Percentiles rank a stretch among this genome's conserved stretches.
phyloP scores from a whole-genome alignment of 1,139 yeast genomes.

The Candida dubliniensis region DNA sequence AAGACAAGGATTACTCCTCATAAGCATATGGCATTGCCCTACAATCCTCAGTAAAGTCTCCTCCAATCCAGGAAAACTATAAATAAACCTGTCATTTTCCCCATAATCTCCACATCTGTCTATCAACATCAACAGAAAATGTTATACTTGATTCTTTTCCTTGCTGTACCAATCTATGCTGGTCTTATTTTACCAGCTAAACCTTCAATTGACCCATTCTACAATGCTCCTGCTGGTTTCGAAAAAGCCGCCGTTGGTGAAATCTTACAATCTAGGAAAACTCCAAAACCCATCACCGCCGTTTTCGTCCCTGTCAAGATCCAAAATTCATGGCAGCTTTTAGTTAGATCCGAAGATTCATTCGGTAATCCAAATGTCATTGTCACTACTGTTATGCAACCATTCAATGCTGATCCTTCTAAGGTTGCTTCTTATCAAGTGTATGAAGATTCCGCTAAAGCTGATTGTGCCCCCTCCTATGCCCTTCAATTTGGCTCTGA shows the following conservation, averaged over 20 bases:
- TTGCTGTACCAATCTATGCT: background rate
- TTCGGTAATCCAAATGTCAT: constrained; percentile 30
- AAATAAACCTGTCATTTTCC: too few species aligned
- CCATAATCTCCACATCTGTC: too few species aligned
- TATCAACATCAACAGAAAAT: too few species aligned
- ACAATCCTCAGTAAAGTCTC: too few species aligned
- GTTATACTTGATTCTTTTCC: too few species aligned
- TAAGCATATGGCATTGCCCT: too few species aligned
- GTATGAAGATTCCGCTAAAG: constrained; percentile 15
- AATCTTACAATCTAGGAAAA: constrained; percentile 22
- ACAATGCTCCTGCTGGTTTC: constrained; percentile 21
- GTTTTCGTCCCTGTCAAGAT: constrained; percentile 18
- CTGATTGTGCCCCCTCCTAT: constrained; percentile 16
- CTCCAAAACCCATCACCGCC: constrained; percentile 21
- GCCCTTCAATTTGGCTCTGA: constrained; percentile 11
- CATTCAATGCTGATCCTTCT: constrained; percentile 24
- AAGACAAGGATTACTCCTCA: too few species aligned
- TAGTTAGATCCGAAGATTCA: constrained; percentile 33
- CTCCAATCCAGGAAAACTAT: too few species aligned
- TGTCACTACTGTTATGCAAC: constrained; percentile 34
- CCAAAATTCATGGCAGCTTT: constrained; percentile 29
- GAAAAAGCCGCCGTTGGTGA: constrained; percentile 21
- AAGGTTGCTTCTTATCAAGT: constrained; percentile 22
- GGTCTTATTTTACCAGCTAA: background rate
- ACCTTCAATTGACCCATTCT: constrained; percentile 22